Base-by-base conservation (phyloP, 1,139 yeast genomes). In the Blastobotrys petasosporus region DNA sequence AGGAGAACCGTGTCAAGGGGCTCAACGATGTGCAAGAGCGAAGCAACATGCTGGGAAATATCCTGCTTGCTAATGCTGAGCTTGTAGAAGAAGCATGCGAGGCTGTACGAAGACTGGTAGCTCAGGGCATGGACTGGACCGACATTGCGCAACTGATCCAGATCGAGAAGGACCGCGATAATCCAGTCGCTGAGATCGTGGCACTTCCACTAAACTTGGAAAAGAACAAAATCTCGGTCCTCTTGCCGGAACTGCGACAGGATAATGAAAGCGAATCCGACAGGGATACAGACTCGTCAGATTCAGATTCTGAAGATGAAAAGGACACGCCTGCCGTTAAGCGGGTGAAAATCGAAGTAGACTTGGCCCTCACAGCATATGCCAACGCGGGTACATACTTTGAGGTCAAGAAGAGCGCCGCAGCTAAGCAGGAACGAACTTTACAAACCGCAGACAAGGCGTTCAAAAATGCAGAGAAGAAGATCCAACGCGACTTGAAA, bases 111-210 rank as follows among this genome's bases (percentile, higher is more conserved):
- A 70, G 70, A 1, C 67, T 86, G 47, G 54, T 90, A 4, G 80
- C 82, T 44, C 94, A 86, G 60, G 94, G 87, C 54, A 86, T 87
- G 90, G 97, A 92, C 62, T 92, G 98, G 98, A 75, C 79, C 31
- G 85, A 87, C 53, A 88, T 90, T 50, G 96, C 85, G 60, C 80
- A 82, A 53, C 68, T 82, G 47, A 80, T 92, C 45, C 69, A 74
- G 45, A 73, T 80, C 42, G 96, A 90, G 57, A 82, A 86, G 56
- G 65, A 70, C 1, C 76, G 82, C 53, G 82, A 82, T 0, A 85
- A 84, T 56, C 63, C 68, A 2, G 70, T 82, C 43, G 95, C 97
- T 0, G 66, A 69, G 36, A 59, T 73, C 46, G 82, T 90, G 45
- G 71, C 73, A 39, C 62, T 81, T 33, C 95, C 96, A 0, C 71